phyloP scores from a whole-genome alignment of 2,329 filamentous ascomycete genomes.

The Talaromyces amestolkiae region DNA sequence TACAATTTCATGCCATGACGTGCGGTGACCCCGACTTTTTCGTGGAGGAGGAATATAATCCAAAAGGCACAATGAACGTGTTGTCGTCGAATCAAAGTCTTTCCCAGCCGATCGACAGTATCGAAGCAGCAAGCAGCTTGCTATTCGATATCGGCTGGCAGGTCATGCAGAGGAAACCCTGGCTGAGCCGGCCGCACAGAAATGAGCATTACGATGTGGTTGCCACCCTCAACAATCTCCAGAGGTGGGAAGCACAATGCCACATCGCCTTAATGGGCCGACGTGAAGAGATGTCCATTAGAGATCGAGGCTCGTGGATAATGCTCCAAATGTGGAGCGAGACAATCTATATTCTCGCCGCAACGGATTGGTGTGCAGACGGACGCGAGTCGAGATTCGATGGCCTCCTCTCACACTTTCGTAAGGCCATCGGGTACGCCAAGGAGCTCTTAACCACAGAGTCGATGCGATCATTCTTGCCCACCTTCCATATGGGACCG shows the following conservation, averaged over 20 bases:
- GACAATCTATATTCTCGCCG: constrained; percentile 13
- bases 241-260: not conserved
- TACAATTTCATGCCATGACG: constrained; percentile 18
- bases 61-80: not conserved
- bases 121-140: constrained; percentile 4
- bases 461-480: constrained; percentile 3
- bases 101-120: constrained; percentile 3
- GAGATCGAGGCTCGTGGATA: constrained; percentile 7
- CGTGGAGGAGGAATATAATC: not conserved
- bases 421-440: constrained; percentile 8
- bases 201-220: not conserved
- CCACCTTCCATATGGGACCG: constrained; percentile 26
- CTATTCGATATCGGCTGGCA: constrained; percentile 7
- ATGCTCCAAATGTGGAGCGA: constrained; percentile 20
- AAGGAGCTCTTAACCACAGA: constrained; percentile 4
- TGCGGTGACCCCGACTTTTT: not conserved
- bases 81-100: not conserved
- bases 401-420: constrained; percentile 12
- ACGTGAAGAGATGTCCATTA: not conserved
- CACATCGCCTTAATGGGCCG: not conserved
- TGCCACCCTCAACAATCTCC: constrained; percentile 2
- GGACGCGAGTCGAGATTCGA: constrained; percentile 19
- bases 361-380: not conserved
- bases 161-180: not conserved
- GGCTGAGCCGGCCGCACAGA: not conserved